Percentiles rank a stretch among this genome's conserved stretches.
Evolutionary conservation across 2,329 filamentous ascomycete species (phyloP).

Genomic region (Bipolaris gigantea): DNA sequence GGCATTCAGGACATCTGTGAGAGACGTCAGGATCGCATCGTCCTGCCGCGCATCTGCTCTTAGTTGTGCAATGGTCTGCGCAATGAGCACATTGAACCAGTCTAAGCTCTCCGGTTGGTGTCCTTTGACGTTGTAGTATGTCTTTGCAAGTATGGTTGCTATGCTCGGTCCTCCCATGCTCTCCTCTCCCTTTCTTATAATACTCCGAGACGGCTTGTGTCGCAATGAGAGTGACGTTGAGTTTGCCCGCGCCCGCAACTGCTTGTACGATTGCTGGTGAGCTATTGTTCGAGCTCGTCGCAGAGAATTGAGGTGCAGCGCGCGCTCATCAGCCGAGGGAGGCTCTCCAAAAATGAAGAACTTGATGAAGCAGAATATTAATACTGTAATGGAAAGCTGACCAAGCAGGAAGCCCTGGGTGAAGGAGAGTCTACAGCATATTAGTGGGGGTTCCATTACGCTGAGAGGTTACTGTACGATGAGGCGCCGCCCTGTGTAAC

Average conservation of each 20-base stretch:
- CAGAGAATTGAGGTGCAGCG: conserved; percentile 73
- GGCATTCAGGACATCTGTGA: conserved; percentile 87
- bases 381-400: conserved; percentile 86
- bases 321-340: conserved; percentile 78
- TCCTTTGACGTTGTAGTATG: conserved; percentile 93
- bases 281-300: conserved; percentile 72
- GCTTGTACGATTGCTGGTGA: conserved; percentile 53
- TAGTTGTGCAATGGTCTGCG: conserved; percentile 95
- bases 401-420: conserved; percentile 92
- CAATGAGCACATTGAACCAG: conserved; percentile 98
- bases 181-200: conserved; percentile 50
- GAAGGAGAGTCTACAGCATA: conserved; percentile 71
- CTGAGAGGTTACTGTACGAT: conserved; percentile 14
- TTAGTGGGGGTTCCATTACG: conserved; percentile 25
- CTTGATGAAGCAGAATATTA: conserved; percentile 95
- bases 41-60: conserved; percentile 89
- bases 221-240: conserved; percentile 35
- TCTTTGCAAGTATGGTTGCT: conserved; percentile 92
- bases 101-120: conserved; percentile 96
- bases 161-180: conserved; percentile 71
- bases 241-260: conserved; percentile 39
- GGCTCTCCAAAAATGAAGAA: conserved; percentile 99
- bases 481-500: conserved; percentile 20
- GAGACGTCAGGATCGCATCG: conserved; percentile 81
- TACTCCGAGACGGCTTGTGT: conserved; percentile 44